phyloP scores from a whole-genome alignment of 2,329 filamentous ascomycete genomes.

The Fusarium metavorans region DNA sequence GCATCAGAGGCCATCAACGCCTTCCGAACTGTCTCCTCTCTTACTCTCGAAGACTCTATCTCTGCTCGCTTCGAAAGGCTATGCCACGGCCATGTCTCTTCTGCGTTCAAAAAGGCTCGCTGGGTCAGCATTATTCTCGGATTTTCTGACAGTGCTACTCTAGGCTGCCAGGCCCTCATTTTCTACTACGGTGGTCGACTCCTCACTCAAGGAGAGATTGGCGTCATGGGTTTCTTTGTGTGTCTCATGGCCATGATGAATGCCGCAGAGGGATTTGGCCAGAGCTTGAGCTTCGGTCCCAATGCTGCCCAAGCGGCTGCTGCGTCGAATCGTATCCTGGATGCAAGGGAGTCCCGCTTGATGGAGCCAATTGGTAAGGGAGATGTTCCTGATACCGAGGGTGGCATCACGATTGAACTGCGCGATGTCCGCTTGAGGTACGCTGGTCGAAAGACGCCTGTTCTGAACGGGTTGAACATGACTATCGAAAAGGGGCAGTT shows the following conservation, averaged over 20 bases:
- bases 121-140: constrained; percentile 75
- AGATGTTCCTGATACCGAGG: constrained; percentile 57
- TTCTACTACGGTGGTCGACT: constrained; percentile 76
- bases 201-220: constrained; percentile 63
- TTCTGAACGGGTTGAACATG: constrained; percentile 72
- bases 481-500: constrained; percentile 77
- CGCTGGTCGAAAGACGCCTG: constrained; percentile 66
- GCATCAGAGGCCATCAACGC: constrained; percentile 80
- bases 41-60: constrained; percentile 77
- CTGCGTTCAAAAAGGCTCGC: constrained; percentile 71
- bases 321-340: constrained; percentile 70
- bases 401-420: constrained; percentile 68
- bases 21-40: constrained; percentile 77
- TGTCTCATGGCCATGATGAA: constrained; percentile 76
- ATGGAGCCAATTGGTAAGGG: constrained; percentile 47
- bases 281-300: constrained; percentile 71
- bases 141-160: constrained; percentile 74
- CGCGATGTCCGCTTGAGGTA: constrained; percentile 70
- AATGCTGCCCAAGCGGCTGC: constrained; percentile 71
- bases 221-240: constrained; percentile 61
- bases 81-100: constrained; percentile 67
- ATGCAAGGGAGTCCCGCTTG: constrained; percentile 57
- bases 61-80: constrained; percentile 70
- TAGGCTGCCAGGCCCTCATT: constrained; percentile 72
- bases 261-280: constrained; percentile 57